Percentiles rank a stretch among this genome's conserved stretches.
These are phyloP conservation scores for Cornus florida DNA, from an alignment of 148 eudicot genomes.

Conservation along the genomic window DNA sequence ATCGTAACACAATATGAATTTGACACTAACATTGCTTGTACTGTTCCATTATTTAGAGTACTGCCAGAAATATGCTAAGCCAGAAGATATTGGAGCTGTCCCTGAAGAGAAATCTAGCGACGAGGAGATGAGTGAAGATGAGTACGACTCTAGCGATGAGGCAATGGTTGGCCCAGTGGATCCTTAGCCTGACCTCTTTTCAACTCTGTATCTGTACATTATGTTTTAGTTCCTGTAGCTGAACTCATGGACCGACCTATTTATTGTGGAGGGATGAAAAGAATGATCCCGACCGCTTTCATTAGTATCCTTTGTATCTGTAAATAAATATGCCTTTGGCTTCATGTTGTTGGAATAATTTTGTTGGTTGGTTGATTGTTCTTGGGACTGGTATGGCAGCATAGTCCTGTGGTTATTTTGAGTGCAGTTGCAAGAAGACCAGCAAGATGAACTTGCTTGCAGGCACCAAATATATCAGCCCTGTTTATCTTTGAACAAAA, in stretches of 20 bases:
- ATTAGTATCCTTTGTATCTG: slow-evolving; percentile 1
- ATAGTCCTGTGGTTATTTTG: not conserved
- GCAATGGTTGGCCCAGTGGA: slow-evolving; percentile 62
- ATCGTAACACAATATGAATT: not conserved
- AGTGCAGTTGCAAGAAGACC: not conserved
- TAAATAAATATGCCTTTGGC: slow-evolving; percentile 11
- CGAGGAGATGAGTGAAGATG: slow-evolving; percentile 74
- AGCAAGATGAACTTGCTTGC: not conserved
- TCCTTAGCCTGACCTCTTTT: slow-evolving; percentile 29
- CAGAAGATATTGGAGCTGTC: slow-evolving; percentile 54
- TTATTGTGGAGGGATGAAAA: slow-evolving; percentile 16
- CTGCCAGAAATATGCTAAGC: slow-evolving; percentile 76
- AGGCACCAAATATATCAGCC: not conserved
- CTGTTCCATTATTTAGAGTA: slow-evolving; percentile 44
- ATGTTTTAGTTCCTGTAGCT: slow-evolving; percentile 8
- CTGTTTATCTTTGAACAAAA: not conserved
- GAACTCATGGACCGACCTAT: not conserved
- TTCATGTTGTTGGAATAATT: slow-evolving; percentile 5
- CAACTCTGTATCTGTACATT: slow-evolving; percentile 13
- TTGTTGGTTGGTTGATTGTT: not conserved
- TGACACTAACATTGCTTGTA: not conserved
- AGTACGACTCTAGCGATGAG: slow-evolving; percentile 67
- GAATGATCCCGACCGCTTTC: slow-evolving; percentile 5
- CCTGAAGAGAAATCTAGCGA: slow-evolving; percentile 62
- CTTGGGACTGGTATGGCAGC: not conserved